Base-by-base conservation (phyloP, 176 grass and related monocot species). In the Chloris gayana region DNA sequence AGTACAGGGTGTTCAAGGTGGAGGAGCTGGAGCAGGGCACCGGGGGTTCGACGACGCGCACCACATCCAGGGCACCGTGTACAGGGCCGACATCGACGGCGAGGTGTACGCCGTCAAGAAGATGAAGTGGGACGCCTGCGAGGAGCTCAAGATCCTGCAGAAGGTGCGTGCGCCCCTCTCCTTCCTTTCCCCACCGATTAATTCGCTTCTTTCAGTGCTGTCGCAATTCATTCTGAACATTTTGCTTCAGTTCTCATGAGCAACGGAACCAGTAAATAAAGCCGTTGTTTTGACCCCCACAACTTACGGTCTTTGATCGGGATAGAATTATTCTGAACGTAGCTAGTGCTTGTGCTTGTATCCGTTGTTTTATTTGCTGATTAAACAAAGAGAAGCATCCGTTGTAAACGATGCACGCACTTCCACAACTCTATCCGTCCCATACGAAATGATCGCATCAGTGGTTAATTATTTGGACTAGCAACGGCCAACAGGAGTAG, bases 101-200 rank as follows among this genome's bases (percentile, higher is more conserved):
- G 93, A 90, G 82, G 75, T 89, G 32, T 89, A 95, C 76, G 96
- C 96, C 18, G 87, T 93, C 30, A 99, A 95, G 80, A 95, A 91
- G 88, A 99, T 99, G 96, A 99, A 93, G 76, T 99, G 96, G 96
- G 88, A 99, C 76, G 96, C 96, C 73, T 88, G 86, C 78, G 92
- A 99, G 31, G 96, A 99, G 79, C 96, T 99, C 86, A 95, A 93
- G 79, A 99, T 99, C 79, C 82, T 99, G 70, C 96, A 95, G 33
- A 99, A 99, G 92, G 96, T 98, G 30, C 72, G 76, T 1, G 35
- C 35, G 35, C 35, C 7, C 7, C 35, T 6, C 35, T 1, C n/a
- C 14, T 53, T 63, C 60, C 18, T 22, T 44, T 56, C 29, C 15
- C 7, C 41, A 64, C 9, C 26, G 22, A 73, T 26, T 64, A 32